phyloP scores from a whole-genome alignment of 768 basidiomycete species.

The Tylopilus intermedius region DNA sequence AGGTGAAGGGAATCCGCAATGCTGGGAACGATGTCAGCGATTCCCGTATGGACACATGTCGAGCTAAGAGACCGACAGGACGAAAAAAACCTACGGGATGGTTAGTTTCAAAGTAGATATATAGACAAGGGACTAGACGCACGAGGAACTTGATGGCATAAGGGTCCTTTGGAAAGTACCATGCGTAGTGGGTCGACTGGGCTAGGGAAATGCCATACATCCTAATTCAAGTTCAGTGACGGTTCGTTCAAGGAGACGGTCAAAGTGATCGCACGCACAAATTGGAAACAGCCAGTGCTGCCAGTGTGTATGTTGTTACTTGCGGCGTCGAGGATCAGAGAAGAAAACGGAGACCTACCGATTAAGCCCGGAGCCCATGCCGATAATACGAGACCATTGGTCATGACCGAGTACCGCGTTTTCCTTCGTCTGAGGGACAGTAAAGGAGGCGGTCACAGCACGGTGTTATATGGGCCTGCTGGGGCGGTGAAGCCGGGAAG shows the following conservation, averaged over 20 bases:
- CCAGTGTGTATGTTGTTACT: background rate
- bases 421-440: background rate
- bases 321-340: background rate
- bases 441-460: no score
- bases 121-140: background rate
- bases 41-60: background rate
- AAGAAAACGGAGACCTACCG: conserved; percentile 1
- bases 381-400: background rate
- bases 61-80: conserved; percentile 6
- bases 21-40: conserved; percentile 1
- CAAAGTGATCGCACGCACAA: conserved; percentile 1
- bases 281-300: conserved; percentile 1
- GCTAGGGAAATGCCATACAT: conserved; percentile 10
- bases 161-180: conserved; percentile 6
- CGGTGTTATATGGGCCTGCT: no score
- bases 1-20: conserved; percentile 5
- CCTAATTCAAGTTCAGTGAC: background rate
- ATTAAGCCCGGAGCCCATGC: conserved; percentile 12
- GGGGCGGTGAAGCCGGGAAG: no score
- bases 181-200: conserved; percentile 1
- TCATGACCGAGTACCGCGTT: background rate
- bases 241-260: background rate
- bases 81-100: conserved; percentile 4
- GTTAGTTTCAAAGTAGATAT: background rate
- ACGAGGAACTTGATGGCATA: conserved; percentile 10